These are phyloP conservation scores for Erythrophleum ivorense DNA, from an alignment of 331 rosid species.

Conservation along the genomic window DNA sequence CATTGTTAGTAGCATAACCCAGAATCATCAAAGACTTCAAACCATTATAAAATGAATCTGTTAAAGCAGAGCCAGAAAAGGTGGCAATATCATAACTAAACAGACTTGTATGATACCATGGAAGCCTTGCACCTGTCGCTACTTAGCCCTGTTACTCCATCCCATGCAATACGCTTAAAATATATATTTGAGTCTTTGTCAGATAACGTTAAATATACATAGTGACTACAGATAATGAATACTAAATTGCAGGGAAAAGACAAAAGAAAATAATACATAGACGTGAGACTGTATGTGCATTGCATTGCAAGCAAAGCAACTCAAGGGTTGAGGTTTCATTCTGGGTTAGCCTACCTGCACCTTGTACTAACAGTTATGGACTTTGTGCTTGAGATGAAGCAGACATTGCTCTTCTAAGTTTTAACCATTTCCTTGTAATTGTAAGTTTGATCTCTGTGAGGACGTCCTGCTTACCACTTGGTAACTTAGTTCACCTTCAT, in stretches of 20 bases:
- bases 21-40: not conserved
- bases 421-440: not conserved
- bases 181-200: not conserved
- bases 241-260: not conserved
- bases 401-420: not conserved
- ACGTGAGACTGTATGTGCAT: constrained; percentile 35
- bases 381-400: constrained; percentile 11
- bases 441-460: not conserved
- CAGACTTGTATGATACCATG: not conserved
- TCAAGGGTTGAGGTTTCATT: constrained; percentile 35
- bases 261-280: constrained; percentile 18
- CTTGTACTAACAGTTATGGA: not conserved
- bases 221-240: constrained; percentile 1
- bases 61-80: not conserved
- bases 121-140: constrained; percentile 65
- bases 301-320: constrained; percentile 85
- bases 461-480: not conserved
- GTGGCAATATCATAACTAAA: constrained; percentile 38
- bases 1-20: too few relatives aligned
- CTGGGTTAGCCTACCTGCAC: not conserved
- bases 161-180: constrained; percentile 27
- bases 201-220: not conserved
- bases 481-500: not conserved
- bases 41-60: not conserved
- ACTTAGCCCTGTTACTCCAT: constrained; percentile 43